Conservation (phyloP, 306 rosid genomes). For the Pyrus betulifolia region DNA sequence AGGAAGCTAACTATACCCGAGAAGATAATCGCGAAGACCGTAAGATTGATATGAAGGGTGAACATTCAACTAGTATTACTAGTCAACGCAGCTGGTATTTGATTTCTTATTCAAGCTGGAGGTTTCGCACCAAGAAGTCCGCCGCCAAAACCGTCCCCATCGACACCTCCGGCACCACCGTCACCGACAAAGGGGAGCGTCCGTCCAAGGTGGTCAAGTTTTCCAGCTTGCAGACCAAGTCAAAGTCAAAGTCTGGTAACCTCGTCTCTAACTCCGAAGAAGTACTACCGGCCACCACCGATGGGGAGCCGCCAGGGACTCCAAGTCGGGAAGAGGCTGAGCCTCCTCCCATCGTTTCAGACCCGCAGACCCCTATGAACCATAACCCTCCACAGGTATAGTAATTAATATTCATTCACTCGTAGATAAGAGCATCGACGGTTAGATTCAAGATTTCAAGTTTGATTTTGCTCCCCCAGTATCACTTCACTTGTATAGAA, state of each 20-base stretch:
- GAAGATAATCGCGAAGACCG: neutral
- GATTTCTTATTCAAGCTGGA: slow-evolving; percentile 5
- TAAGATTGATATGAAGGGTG: neutral
- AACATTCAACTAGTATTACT: neutral
- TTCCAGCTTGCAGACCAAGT: slow-evolving; percentile 6
- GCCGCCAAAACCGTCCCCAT: slow-evolving; percentile 51
- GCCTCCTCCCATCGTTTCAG: neutral
- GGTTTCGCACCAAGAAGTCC: slow-evolving; percentile 20
- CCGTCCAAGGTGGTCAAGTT: neutral
- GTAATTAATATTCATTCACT: neutral
- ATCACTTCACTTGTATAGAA: too few relatives aligned
- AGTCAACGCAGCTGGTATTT: neutral
- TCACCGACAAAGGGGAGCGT: slow-evolving; percentile 3
- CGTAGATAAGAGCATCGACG: neutral
- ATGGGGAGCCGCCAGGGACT: neutral
- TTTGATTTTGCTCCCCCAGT: neutral
- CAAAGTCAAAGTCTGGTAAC: slow-evolving; percentile 6
- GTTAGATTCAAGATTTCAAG: neutral
- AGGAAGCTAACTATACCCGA: neutral
- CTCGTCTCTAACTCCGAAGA: neutral
- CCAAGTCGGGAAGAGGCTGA: neutral
- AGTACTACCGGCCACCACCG: neutral
- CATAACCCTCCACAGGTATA: slow-evolving; percentile 31
- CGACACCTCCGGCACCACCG: slow-evolving; percentile 17
- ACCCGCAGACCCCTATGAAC: neutral